Conservation (phyloP, 305 asterid genomes). For the Solanum hybrid region DNA sequence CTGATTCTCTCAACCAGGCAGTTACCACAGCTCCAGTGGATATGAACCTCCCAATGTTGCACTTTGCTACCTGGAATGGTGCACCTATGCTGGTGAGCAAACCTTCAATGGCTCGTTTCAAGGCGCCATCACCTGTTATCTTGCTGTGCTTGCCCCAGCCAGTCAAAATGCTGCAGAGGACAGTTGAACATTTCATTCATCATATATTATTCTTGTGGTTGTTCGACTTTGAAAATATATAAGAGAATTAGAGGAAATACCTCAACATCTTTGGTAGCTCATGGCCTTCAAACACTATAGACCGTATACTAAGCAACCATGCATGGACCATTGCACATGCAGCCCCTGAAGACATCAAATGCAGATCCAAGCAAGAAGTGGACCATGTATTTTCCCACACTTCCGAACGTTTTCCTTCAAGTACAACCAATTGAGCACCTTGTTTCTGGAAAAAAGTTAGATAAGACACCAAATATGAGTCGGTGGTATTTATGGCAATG, state of each 20-base stretch:
- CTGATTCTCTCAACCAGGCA: slow-evolving; percentile 84
- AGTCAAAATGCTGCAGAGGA: slow-evolving; percentile 58
- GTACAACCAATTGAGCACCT: slow-evolving; percentile 89
- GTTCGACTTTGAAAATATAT: background rate
- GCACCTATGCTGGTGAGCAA: slow-evolving; percentile 74
- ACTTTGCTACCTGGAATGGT: slow-evolving; percentile 63
- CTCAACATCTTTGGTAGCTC: slow-evolving; percentile 75
- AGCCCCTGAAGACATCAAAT: slow-evolving; percentile 93
- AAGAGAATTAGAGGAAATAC: slow-evolving; percentile 15
- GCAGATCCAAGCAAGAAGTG: slow-evolving; percentile 78
- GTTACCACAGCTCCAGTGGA: slow-evolving; percentile 73
- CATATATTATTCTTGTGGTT: background rate
- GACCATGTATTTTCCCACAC: slow-evolving; percentile 89
- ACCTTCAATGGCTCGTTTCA: slow-evolving; percentile 72
- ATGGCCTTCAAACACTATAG: slow-evolving; percentile 73
- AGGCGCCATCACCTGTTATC: slow-evolving; percentile 74
- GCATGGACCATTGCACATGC: slow-evolving; percentile 95
- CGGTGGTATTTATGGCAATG: background rate
- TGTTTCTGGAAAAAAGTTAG: slow-evolving; percentile 35
- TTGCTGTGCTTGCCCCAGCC: slow-evolving; percentile 99
- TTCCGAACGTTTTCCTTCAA: slow-evolving; percentile 73
- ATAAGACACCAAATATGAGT: background rate
- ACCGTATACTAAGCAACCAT: slow-evolving; percentile 74
- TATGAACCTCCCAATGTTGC: slow-evolving; percentile 75
- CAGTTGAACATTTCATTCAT: background rate